phyloP scores from a whole-genome alignment of 371 early-diverging fungal genomes.

The Phascolomyces articulosus region DNA sequence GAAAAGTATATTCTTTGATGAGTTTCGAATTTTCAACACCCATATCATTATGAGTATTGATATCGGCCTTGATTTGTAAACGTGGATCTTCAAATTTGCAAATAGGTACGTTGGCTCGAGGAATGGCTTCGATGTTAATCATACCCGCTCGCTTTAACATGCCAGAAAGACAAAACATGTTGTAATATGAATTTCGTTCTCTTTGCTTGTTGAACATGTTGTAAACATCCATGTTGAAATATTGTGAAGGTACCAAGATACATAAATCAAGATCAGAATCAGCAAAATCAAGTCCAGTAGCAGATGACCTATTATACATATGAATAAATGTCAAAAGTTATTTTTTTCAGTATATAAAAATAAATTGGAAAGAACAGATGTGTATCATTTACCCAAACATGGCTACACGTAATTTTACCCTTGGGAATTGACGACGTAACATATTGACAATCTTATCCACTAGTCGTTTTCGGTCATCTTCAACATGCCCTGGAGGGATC shows the following conservation, averaged over 20 bases:
- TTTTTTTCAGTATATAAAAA: background rate
- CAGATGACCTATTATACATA: slow-evolving; percentile 25
- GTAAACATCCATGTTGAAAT: slow-evolving; percentile 2
- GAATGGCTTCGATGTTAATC: slow-evolving; percentile 24
- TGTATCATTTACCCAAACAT: slow-evolving; percentile 27
- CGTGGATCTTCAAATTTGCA: slow-evolving; percentile 70
- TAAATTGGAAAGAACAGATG: too few relatives aligned
- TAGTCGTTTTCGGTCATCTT: slow-evolving; percentile 1
- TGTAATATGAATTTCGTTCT: slow-evolving; percentile 15
- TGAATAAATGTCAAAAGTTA: background rate
- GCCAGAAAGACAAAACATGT: slow-evolving; percentile 24
- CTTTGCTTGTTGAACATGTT: background rate
- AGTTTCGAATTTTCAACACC: slow-evolving; percentile 63
- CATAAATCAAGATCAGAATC: slow-evolving; percentile 37
- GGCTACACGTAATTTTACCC: slow-evolving; percentile 13
- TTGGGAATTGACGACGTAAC: slow-evolving; percentile 22
- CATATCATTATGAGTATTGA: slow-evolving; percentile 57
- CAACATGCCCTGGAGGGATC: background rate
- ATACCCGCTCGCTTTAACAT: slow-evolving; percentile 22
- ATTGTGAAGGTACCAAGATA: slow-evolving; percentile 32
- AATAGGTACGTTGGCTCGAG: slow-evolving; percentile 59
- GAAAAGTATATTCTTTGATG: slow-evolving; percentile 51
- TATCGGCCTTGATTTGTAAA: slow-evolving; percentile 46
- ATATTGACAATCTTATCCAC: slow-evolving; percentile 5
- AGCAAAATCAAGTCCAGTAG: slow-evolving; percentile 23